Conservation (phyloP, 108 stramenopile genomes). For the Skeletonema menzelii region DNA sequence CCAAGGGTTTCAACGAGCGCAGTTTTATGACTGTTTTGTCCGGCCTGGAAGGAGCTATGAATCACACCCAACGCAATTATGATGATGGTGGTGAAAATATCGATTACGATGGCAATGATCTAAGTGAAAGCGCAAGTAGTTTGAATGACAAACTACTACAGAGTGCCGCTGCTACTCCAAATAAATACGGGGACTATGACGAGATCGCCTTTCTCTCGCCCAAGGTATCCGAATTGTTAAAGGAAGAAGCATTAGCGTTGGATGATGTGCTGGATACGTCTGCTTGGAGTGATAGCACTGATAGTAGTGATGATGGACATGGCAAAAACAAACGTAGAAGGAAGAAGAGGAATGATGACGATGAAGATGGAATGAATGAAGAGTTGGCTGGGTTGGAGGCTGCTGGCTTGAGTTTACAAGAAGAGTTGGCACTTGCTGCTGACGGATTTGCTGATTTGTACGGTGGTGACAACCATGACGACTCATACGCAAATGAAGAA, state of each 20-base stretch:
- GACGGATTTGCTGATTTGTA: constrained; percentile 34
- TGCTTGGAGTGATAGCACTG: constrained; percentile 4
- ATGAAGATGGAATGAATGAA: constrained; percentile 35
- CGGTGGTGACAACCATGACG: constrained; percentile 40
- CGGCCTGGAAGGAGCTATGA: not conserved
- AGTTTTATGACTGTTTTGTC: constrained; percentile 4
- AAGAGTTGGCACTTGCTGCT: constrained; percentile 42
- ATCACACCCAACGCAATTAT: not conserved
- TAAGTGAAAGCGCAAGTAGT: not conserved
- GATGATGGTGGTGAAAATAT: not conserved
- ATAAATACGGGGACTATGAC: constrained; percentile 22
- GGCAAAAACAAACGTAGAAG: not conserved
- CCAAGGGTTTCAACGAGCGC: not conserved
- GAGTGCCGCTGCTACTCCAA: not conserved
- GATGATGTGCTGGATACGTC: constrained; percentile 25
- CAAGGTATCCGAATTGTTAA: constrained; percentile 49
- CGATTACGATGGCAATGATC: not conserved
- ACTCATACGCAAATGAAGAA: constrained; percentile 3
- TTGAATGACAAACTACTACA: not conserved
- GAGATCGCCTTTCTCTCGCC: constrained; percentile 35
- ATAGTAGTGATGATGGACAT: constrained; percentile 7
- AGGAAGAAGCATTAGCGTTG: constrained; percentile 44
- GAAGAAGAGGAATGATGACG: constrained; percentile 16
- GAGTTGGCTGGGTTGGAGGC: constrained; percentile 36
- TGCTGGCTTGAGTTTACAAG: constrained; percentile 30